Base-by-base conservation (phyloP, 2,329 filamentous ascomycete species). In the Eutypella sp. region DNA sequence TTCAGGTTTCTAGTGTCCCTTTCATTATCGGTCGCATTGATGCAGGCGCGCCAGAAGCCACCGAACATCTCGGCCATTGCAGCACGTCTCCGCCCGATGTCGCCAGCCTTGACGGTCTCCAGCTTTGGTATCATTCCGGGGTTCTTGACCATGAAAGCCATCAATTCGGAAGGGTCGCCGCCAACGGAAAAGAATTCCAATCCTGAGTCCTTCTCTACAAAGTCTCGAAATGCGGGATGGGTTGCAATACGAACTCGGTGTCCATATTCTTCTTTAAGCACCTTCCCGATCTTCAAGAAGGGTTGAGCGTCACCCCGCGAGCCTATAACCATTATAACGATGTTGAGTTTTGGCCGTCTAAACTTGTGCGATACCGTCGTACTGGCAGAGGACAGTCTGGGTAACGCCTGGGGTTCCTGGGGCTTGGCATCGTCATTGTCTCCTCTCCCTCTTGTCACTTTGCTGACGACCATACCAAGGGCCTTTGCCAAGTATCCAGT, bases 61-160 rank as follows among this genome's bases (percentile, higher is more conserved):
- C 88, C 75, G 57, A 92, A 89, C 84, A 92, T 92, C 50, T 86
- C 83, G 2, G 79, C 85, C 84, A 92, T 91, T 40, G 80, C 77
- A 4, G 78, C 74, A 33, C 88, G 72, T 24, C 85, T 72, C 20
- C 75, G 72, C 0, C 82, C 79, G 47, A 92, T 83, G 53, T 92
- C 87, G 3, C 87, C 87, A 2, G 82, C 78, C 50, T 80, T 83
- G 45, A 92, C 78, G 0, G 84, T 85, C 50, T 87, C 80, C 20
- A 91, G 68, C 1, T 77, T 85, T 0, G 88, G 87, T 2, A 93
- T 85, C 63, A 92, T 73, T 4, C 87, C 86, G 0, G 81, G 86
- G 57, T 92, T 90, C 67, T 89, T 89, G 27, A 91, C 86, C 88
- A 93, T 92, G 63, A 90, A 92, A 0, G 85, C 84, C 88, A 92